Conservation (phyloP, 805 yeast species). For the Pichia scutulata region DNA sequence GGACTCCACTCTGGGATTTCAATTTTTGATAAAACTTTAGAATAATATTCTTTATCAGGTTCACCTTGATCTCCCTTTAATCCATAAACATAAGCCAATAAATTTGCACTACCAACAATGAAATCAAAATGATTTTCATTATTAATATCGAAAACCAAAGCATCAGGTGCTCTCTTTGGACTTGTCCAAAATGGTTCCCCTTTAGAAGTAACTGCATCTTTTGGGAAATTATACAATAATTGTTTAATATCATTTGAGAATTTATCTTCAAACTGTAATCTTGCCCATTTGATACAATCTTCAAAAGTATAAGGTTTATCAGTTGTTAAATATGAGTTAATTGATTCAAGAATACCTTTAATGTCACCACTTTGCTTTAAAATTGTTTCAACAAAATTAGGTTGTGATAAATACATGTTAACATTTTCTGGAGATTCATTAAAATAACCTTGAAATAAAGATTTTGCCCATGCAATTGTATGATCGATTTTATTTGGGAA, state of each 20-base stretch:
- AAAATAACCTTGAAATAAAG: constrained; percentile 86
- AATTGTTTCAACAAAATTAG: constrained; percentile 85
- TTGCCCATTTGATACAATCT: constrained; percentile 94
- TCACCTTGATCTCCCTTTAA: constrained; percentile 63
- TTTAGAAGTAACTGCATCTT: constrained; percentile 79
- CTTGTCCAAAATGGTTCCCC: constrained; percentile 98
- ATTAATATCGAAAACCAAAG: constrained; percentile 69
- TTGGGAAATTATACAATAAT: constrained; percentile 88
- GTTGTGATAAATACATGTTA: constrained; percentile 82
- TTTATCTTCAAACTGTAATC: constrained; percentile 78
- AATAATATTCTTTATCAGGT: constrained; percentile 41
- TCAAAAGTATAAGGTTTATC: constrained; percentile 85
- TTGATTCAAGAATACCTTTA: constrained; percentile 76
- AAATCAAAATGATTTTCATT: constrained; percentile 77
- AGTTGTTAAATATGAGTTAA: constrained; percentile 57
- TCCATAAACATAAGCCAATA: constrained; percentile 87
- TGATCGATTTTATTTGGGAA: constrained; percentile 98
- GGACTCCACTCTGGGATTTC: constrained; percentile 66
- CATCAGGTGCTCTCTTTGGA: constrained; percentile 91
- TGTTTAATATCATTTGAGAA: constrained; percentile 83
- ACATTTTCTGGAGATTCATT: constrained; percentile 90
- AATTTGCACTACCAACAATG: constrained; percentile 81
- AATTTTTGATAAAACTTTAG: constrained; percentile 42
- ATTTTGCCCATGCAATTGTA: constrained; percentile 98
- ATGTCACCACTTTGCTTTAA: constrained; percentile 90